Percentiles rank a stretch among this genome's conserved stretches.
These are phyloP conservation scores for Claviceps digitariae DNA, from an alignment of 2,329 filamentous ascomycete genomes.

Conservation along the genomic window DNA sequence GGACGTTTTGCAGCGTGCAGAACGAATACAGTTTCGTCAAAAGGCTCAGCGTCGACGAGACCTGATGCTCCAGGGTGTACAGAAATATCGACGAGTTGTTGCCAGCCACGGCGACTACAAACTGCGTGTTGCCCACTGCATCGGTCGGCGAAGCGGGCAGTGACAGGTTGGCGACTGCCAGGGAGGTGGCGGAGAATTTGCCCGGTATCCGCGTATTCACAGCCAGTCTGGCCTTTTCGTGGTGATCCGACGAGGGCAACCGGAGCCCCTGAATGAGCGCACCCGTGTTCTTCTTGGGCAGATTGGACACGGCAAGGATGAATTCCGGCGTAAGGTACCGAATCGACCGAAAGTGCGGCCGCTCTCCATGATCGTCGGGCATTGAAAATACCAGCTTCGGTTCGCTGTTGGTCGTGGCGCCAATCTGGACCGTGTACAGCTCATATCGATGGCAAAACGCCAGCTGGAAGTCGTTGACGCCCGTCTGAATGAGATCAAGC, in stretches of 20 bases:
- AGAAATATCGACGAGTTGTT: slow-evolving; percentile 68
- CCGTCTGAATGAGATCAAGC: slow-evolving; percentile 51
- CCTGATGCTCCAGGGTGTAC: slow-evolving; percentile 60
- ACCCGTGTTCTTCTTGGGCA: slow-evolving; percentile 41
- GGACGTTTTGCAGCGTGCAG: slow-evolving; percentile 38
- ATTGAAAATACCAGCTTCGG: slow-evolving; percentile 44
- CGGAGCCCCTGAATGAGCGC: slow-evolving; percentile 43
- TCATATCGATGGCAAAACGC: slow-evolving; percentile 69
- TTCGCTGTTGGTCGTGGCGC: slow-evolving; percentile 30
- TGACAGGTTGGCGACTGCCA: slow-evolving; percentile 62
- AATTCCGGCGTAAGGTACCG: slow-evolving; percentile 46
- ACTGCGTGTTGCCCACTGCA: slow-evolving; percentile 54
- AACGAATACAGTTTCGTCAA: slow-evolving; percentile 39
- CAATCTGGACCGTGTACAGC: slow-evolving; percentile 53
- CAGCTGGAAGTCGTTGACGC: slow-evolving; percentile 51
- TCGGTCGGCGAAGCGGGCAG: slow-evolving; percentile 35
- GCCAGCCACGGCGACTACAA: slow-evolving; percentile 66
- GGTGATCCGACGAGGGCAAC: slow-evolving; percentile 25
- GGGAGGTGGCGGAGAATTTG: slow-evolving; percentile 57
- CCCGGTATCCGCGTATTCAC: slow-evolving; percentile 46
- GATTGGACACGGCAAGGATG: slow-evolving; percentile 42
- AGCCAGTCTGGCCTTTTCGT: slow-evolving; percentile 33
- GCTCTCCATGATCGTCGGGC: slow-evolving; percentile 30
- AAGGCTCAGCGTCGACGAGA: slow-evolving; percentile 31
- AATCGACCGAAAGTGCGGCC: slow-evolving; percentile 42